Conservation (phyloP, 192 early-diverging fungal genomes). For the Pilaira anomala region DNA sequence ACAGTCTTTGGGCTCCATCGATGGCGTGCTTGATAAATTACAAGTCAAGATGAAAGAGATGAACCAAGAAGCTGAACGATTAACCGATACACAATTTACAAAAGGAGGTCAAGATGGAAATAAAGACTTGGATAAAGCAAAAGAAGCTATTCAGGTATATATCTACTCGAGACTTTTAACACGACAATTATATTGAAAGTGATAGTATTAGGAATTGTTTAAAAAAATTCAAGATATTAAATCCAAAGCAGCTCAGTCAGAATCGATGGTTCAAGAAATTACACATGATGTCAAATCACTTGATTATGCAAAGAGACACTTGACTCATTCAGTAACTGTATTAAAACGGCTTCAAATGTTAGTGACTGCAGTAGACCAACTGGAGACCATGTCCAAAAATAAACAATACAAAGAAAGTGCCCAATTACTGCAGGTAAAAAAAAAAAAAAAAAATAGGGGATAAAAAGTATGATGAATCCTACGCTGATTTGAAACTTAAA, state of each 20-base stretch:
- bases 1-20: slow-evolving; percentile 60
- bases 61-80: slow-evolving; percentile 60
- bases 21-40: slow-evolving; percentile 62
- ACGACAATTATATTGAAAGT: background rate
- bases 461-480: background rate
- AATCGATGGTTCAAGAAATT: slow-evolving; percentile 89
- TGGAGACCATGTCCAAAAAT: slow-evolving; percentile 60
- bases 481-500: slow-evolving; percentile 10
- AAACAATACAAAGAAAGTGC: slow-evolving; percentile 79
- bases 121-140: slow-evolving; percentile 67
- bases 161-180: background rate
- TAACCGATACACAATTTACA: slow-evolving; percentile 72
- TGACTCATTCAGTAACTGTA: slow-evolving; percentile 76
- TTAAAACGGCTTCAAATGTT: slow-evolving; percentile 88
- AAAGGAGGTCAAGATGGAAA: slow-evolving; percentile 51
- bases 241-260: slow-evolving; percentile 78
- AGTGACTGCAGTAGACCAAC: slow-evolving; percentile 72
- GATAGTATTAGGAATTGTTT: slow-evolving; percentile 61
- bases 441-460: background rate
- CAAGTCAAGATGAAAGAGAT: slow-evolving; percentile 55
- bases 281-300: slow-evolving; percentile 94
- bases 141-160: slow-evolving; percentile 70
- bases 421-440: slow-evolving; percentile 67
- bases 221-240: slow-evolving; percentile 80
- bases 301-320: slow-evolving; percentile 91